Percentiles rank a stretch among this genome's conserved stretches.
phyloP scores from a whole-genome alignment of 352 stramenopile species.

The Pythium oligandrum region DNA sequence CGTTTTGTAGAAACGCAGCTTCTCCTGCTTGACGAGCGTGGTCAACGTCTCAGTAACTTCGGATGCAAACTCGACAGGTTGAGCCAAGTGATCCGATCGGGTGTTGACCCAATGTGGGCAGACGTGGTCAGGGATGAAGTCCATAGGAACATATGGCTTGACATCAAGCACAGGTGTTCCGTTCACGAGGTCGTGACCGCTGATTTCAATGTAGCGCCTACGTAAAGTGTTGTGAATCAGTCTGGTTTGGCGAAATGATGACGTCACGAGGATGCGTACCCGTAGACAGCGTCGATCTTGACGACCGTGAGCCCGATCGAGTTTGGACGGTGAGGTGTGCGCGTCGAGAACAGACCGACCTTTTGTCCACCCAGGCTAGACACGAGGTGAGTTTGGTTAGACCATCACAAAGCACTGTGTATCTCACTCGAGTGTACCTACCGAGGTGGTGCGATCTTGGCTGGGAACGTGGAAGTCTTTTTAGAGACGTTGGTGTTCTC shows the following conservation, averaged over 20 bases:
- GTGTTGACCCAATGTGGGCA: constrained; percentile 71
- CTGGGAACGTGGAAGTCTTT: constrained; percentile 60
- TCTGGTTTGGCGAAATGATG: no score
- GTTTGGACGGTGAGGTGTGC: constrained; percentile 96
- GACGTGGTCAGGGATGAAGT: constrained; percentile 51
- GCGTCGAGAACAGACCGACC: constrained; percentile 94
- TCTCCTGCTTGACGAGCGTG: constrained; percentile 32
- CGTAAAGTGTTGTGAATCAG: neutral
- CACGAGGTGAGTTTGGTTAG: neutral
- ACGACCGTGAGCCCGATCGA: constrained; percentile 90
- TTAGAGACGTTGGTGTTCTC: constrained; percentile 83
- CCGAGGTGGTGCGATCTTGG: constrained; percentile 77
- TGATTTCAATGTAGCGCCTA: constrained; percentile 83
- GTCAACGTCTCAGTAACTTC: constrained; percentile 35
- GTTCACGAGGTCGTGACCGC: constrained; percentile 93
- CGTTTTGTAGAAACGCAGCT: constrained; percentile 63
- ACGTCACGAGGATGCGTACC: constrained; percentile 12
- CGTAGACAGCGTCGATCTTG: constrained; percentile 85
- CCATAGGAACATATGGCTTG: constrained; percentile 95
- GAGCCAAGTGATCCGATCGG: constrained; percentile 36
- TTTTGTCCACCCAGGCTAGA: constrained; percentile 66
- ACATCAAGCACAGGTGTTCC: constrained; percentile 97
- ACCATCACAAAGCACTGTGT: neutral
- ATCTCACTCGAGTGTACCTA: constrained; percentile 17
- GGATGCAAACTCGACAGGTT: constrained; percentile 48